Percentiles rank a stretch among this genome's conserved stretches.
Conservation (phyloP, 2,329 filamentous ascomycete species). For the Monilinia fructigena region DNA sequence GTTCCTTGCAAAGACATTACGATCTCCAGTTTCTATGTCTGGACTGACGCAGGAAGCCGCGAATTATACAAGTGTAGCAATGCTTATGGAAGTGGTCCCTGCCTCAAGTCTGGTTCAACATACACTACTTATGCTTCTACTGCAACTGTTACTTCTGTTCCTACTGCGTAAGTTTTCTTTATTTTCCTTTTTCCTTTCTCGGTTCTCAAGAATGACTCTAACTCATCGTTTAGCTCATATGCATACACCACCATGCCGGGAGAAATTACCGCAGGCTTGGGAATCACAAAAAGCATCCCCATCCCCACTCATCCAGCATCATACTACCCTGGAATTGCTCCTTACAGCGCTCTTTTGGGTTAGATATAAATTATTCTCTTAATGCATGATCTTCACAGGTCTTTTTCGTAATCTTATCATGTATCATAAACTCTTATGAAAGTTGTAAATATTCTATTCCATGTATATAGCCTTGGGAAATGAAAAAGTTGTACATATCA, state of each 20-base stretch:
- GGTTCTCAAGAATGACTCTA: not conserved
- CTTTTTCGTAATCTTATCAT: not conserved
- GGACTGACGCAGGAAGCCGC: conserved; percentile 48
- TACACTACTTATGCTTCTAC: conserved; percentile 28
- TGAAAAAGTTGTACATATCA: not conserved
- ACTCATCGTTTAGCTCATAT: conserved; percentile 23
- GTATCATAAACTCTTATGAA: not conserved
- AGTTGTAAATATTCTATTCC: not conserved
- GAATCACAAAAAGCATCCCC: conserved; percentile 28
- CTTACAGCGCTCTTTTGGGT: conserved; percentile 27
- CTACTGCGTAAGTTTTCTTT: conserved; percentile 23
- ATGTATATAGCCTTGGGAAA: not conserved
- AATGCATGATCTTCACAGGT: not conserved
- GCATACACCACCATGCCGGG: conserved; percentile 32
- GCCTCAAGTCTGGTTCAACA: conserved; percentile 40
- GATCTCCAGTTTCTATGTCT: conserved; percentile 53
- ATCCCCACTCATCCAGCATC: conserved; percentile 31
- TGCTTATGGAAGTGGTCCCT: conserved; percentile 50
- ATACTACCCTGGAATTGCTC: conserved; percentile 27
- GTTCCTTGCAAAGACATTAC: conserved; percentile 54
- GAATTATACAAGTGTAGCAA: conserved; percentile 49
- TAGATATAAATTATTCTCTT: not conserved
- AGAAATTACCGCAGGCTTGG: conserved; percentile 29
- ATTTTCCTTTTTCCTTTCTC: not conserved
- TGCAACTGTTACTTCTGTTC: conserved; percentile 21